Conservation (phyloP, 2,329 filamentous ascomycete species). For the Taxawa tesnikishii region DNA sequence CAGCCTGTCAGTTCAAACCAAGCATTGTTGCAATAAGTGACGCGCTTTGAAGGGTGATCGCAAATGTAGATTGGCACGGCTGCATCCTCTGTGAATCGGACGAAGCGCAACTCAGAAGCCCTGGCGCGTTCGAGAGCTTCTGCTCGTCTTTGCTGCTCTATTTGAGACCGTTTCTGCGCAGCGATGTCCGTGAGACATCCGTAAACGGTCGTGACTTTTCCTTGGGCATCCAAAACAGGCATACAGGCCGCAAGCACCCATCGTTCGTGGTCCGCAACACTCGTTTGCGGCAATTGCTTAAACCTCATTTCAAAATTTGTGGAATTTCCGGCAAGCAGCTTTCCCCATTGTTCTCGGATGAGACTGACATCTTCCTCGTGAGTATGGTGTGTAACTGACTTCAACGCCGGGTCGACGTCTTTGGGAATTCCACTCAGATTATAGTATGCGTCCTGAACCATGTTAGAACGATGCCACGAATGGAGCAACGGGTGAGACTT, state of each 20-base stretch:
- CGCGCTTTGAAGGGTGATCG: slow-evolving; percentile 7
- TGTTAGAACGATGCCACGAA: too few relatives aligned
- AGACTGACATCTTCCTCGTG: too few relatives aligned
- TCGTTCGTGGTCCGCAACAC: not conserved
- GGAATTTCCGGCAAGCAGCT: not conserved
- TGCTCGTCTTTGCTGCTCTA: slow-evolving; percentile 26
- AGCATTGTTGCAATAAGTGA: slow-evolving; percentile 26
- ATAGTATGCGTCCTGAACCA: too few relatives aligned
- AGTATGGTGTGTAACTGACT: too few relatives aligned
- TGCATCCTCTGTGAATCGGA: slow-evolving; percentile 19
- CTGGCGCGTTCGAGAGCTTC: slow-evolving; percentile 25
- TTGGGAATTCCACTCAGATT: too few relatives aligned
- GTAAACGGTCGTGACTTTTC: slow-evolving; percentile 10
- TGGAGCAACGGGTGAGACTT: too few relatives aligned
- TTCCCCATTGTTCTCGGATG: not conserved
- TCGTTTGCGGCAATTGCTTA: not conserved
- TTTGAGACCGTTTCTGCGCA: slow-evolving; percentile 12
- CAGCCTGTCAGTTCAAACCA: slow-evolving; percentile 38
- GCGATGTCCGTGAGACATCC: slow-evolving; percentile 15
- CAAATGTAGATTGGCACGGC: slow-evolving; percentile 19
- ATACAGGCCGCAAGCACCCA: slow-evolving; percentile 13
- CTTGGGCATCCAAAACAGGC: slow-evolving; percentile 9
- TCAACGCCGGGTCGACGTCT: too few relatives aligned
- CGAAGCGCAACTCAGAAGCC: slow-evolving; percentile 22
- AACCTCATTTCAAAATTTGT: not conserved